Evolutionary conservation across 129 eudicot genomes (phyloP).

Genomic region (Mikania micrantha): DNA sequence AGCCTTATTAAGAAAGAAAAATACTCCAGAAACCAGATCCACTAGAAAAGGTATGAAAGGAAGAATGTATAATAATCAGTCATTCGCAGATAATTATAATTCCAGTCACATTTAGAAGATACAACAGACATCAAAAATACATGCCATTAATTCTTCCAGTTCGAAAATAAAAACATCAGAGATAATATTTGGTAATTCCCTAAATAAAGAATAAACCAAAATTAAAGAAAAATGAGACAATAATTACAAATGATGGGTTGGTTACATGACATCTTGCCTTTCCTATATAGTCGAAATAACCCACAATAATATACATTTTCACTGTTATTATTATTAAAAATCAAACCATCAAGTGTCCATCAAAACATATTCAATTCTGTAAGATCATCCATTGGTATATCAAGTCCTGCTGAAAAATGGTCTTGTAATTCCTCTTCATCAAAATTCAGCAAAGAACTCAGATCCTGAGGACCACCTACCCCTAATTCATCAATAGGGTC

Average conservation of each 20-base stretch:
- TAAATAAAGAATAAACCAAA: background rate
- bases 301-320: slow-evolving; percentile 28
- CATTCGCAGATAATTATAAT: too few species aligned
- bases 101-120: background rate
- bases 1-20: too few species aligned
- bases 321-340: background rate
- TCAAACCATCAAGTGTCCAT: slow-evolving; percentile 16
- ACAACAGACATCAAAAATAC: background rate
- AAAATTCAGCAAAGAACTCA: slow-evolving; percentile 60
- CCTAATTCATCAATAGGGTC: slow-evolving; percentile 69
- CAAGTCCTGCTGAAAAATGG: slow-evolving; percentile 63
- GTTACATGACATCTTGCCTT: slow-evolving; percentile 22
- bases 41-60: background rate
- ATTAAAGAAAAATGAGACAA: background rate
- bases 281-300: slow-evolving; percentile 16
- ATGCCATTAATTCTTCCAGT: background rate
- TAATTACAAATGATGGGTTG: slow-evolving; percentile 28
- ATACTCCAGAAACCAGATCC: too few species aligned
- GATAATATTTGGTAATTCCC: background rate
- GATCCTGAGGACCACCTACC: slow-evolving; percentile 57
- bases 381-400: slow-evolving; percentile 91
- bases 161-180: background rate
- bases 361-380: slow-evolving; percentile 59
- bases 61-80: background rate
- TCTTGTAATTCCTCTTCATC: slow-evolving; percentile 63